Evolutionary conservation across 306 rosid genomes (phyloP), one percentile per base, ranked within the genome.

Genomic region (Corylus americana): DNA sequence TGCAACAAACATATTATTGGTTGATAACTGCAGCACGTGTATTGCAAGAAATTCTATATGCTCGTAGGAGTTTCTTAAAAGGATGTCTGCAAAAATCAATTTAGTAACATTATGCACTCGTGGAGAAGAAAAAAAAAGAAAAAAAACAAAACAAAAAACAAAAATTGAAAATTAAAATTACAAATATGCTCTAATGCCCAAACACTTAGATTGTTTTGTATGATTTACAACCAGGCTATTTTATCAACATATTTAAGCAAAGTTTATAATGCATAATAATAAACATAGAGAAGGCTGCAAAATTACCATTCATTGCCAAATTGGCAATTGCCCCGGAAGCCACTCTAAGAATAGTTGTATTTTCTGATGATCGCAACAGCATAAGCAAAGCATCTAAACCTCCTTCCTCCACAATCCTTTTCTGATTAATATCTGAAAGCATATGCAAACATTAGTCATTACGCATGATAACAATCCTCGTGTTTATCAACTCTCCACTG

Each of bases 261-360:
- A 31, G 50, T 67, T 12, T 55, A 66, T 10, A 25, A 51, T 61
- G 62, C 20, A 51, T 39, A 48, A 39, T 39, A 48, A 39, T 22
- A 61, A 31, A 73, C 18, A 22, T 27, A 39, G 47, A 44, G 25
- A 54, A 72, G 58, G 57, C 78, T 64, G 55, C 44, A 83, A 49
- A 50, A 58, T 85, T 83, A 90, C 94, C 94, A 57, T 88, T 88
- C 94, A 90, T 90, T 53, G 94, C 94, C 85, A 90, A 83, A 86
- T 90, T 90, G 69, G 94, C 94, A 61, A 90, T 81, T 66, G 92
- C 94, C 55, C 94, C 94, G 20, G 94, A 90, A 79, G 91, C 88
- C 78, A 88, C 94, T 80, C 94, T 81, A 70, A 90, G 90, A 77
- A 90, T 86, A 62, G 91, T 90, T 79, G 88, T 55, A 79, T 83